phyloP scores from a whole-genome alignment of 106 monocot genomes.

The Gastrodia elata region DNA sequence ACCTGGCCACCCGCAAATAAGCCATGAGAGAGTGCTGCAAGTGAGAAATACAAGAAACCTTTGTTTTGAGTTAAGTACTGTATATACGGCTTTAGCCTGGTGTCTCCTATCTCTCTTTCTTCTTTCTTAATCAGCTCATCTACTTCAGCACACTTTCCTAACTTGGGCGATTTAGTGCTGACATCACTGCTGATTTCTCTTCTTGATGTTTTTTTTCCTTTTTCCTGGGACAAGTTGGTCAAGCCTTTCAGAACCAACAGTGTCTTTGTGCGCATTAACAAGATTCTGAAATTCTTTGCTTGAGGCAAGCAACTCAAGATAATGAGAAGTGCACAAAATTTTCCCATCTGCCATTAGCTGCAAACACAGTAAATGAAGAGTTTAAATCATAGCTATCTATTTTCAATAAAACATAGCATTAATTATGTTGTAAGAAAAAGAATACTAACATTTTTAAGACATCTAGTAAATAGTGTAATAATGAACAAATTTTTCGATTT shows the following conservation, averaged over 20 bases:
- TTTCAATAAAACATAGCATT: no score
- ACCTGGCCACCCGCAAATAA: conserved; percentile 74
- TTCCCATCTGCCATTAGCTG: conserved; percentile 90
- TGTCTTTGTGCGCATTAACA: conserved; percentile 77
- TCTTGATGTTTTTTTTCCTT: conserved; percentile 13
- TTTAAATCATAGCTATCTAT: no score
- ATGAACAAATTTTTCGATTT: no score
- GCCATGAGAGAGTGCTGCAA: conserved; percentile 42
- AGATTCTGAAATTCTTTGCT: conserved; percentile 73
- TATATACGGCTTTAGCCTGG: conserved; percentile 66
- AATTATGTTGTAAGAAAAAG: no score
- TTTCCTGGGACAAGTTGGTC: conserved; percentile 11
- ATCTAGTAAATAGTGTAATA: no score
- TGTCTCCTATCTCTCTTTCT: conserved; percentile 71
- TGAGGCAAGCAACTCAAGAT: conserved; percentile 38
- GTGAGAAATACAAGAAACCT: conserved; percentile 45
- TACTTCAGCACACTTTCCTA: background rate
- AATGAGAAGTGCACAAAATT: conserved; percentile 42
- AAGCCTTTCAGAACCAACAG: conserved; percentile 33
- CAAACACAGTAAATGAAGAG: no score
- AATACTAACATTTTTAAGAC: no score
- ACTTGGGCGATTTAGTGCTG: conserved; percentile 12
- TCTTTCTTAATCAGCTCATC: conserved; percentile 93
- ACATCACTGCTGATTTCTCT: conserved; percentile 15
- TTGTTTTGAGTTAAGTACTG: conserved; percentile 78